Conservation (phyloP, 345 rosid species). For the Citropsis articulata region DNA sequence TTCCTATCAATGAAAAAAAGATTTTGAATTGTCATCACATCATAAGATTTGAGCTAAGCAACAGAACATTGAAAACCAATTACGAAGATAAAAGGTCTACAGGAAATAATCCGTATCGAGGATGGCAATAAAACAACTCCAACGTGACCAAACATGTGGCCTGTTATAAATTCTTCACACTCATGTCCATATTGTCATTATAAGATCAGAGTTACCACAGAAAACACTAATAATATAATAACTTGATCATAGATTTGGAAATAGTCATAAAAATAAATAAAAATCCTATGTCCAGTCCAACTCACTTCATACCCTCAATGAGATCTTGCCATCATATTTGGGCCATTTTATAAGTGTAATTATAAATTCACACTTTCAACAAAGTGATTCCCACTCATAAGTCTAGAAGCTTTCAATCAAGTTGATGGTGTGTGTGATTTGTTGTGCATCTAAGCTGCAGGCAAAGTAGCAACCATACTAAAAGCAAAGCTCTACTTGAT, state of each 20-base stretch:
- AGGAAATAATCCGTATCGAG: neutral
- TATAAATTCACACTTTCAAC: neutral
- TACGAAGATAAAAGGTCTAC: neutral
- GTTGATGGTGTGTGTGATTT: neutral
- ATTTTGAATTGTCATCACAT: neutral
- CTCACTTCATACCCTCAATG: neutral
- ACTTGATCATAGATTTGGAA: neutral
- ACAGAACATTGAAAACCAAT: neutral
- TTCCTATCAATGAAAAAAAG: conserved; percentile 43
- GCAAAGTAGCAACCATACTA: neutral
- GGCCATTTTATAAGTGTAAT: neutral
- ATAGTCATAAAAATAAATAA: neutral
- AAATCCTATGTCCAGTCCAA: neutral
- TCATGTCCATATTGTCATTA: neutral
- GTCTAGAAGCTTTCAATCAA: neutral
- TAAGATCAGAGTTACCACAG: neutral
- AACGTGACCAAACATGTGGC: neutral
- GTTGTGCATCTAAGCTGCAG: neutral
- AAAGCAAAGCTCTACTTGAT: neutral
- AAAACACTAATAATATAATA: neutral
- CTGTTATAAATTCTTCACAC: neutral
- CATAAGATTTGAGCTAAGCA: neutral
- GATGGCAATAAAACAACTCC: neutral
- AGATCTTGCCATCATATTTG: neutral
- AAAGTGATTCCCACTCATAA: neutral